These are phyloP conservation scores for Globisporangium viniferum DNA, from an alignment of 352 stramenopile species.

Conservation along the genomic window DNA sequence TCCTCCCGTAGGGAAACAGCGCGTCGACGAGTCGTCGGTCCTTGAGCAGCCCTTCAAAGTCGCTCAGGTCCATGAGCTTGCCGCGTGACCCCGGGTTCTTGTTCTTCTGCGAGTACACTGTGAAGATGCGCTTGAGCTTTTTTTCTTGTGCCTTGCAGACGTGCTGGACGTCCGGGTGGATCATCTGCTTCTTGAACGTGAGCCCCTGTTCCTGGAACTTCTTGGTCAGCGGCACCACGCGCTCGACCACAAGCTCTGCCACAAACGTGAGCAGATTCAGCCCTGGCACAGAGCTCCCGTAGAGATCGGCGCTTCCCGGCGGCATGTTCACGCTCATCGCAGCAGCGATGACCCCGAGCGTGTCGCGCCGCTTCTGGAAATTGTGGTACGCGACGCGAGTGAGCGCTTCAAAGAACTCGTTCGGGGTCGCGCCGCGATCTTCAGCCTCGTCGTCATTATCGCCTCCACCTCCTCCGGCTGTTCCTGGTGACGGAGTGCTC, in stretches of 20 bases:
- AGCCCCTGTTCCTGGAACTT: conserved; percentile 79
- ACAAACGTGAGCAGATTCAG: conserved; percentile 40
- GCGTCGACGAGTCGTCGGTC: conserved; percentile 66
- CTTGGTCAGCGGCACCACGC: conserved; percentile 64
- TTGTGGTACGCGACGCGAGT: conserved; percentile 69
- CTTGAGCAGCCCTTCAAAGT: conserved; percentile 75
- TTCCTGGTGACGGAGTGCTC: background rate
- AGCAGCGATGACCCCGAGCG: conserved; percentile 28
- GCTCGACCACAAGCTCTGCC: conserved; percentile 58
- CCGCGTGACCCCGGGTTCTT: conserved; percentile 66
- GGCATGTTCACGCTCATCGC: conserved; percentile 29
- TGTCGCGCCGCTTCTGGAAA: conserved; percentile 60
- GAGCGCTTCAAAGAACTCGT: conserved; percentile 80
- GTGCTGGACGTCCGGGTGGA: conserved; percentile 69
- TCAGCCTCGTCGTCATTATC: conserved; percentile 46
- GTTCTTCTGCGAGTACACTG: conserved; percentile 67
- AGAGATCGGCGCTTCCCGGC: background rate
- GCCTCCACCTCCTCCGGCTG: background rate
- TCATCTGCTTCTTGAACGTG: conserved; percentile 85
- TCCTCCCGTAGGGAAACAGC: conserved; percentile 63
- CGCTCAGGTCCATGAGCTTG: conserved; percentile 67
- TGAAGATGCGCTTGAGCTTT: conserved; percentile 74
- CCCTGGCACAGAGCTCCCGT: background rate
- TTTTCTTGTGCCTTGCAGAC: conserved; percentile 77
- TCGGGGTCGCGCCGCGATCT: conserved; percentile 63